These are phyloP conservation scores for Pichia sp. DNA, from an alignment of 1,139 yeast genomes.

Conservation along the genomic window DNA sequence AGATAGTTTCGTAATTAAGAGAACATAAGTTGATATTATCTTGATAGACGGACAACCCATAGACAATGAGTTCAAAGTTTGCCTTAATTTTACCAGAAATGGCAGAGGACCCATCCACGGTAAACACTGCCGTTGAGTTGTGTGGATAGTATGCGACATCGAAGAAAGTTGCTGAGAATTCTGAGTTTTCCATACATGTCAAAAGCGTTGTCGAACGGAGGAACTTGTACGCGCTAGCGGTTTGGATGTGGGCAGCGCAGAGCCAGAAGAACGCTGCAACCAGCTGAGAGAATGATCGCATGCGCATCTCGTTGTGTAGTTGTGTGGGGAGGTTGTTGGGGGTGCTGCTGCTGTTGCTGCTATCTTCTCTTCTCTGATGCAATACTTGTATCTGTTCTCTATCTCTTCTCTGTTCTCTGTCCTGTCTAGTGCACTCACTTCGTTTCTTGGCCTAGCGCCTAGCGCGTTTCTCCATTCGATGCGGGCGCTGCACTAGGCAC, in stretches of 20 bases:
- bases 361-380: too few relatives aligned
- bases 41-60: conserved; percentile 68
- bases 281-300: too few relatives aligned
- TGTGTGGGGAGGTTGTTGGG: neutral
- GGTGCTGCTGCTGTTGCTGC: too few relatives aligned
- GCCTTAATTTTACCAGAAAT: conserved; percentile 71
- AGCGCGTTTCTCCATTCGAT: too few relatives aligned
- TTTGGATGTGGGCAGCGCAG: too few relatives aligned
- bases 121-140: conserved; percentile 54
- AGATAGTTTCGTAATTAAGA: conserved; percentile 44
- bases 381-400: too few relatives aligned
- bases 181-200: conserved; percentile 90
- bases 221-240: conserved; percentile 16
- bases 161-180: conserved; percentile 80
- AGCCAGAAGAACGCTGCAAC: too few relatives aligned
- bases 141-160: conserved; percentile 67
- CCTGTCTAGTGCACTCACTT: too few relatives aligned
- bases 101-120: conserved; percentile 73
- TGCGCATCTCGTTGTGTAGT: too few relatives aligned
- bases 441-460: too few relatives aligned
- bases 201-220: conserved; percentile 66
- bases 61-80: conserved; percentile 60
- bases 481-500: neutral
- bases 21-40: conserved; percentile 58
- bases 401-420: too few relatives aligned